phyloP scores from a whole-genome alignment of 139 green algal species.

The Micractinium conductrix region DNA sequence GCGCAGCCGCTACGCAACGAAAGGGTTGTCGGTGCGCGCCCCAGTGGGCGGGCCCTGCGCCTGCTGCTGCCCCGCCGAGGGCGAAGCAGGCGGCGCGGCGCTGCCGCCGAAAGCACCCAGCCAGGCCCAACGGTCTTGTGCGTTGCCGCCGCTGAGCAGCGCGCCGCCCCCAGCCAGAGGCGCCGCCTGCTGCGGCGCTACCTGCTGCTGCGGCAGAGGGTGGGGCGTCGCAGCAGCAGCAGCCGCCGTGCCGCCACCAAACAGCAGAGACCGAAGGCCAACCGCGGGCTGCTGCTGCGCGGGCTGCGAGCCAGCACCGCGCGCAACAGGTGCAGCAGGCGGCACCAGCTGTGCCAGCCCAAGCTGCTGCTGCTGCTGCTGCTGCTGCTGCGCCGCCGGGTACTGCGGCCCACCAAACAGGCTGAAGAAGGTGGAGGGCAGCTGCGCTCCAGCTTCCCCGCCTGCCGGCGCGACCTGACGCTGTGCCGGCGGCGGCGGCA shows the following conservation, averaged over 20 bases:
- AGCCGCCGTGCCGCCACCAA: background rate
- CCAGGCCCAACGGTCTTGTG: background rate
- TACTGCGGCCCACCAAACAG: background rate
- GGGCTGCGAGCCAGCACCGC: background rate
- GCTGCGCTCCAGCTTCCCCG: background rate
- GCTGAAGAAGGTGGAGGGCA: background rate
- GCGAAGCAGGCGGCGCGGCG: background rate
- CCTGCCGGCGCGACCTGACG: background rate
- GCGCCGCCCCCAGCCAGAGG: background rate
- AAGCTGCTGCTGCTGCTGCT: background rate
- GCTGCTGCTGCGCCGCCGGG: background rate
- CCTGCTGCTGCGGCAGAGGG: too few species aligned
- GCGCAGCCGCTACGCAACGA: background rate
- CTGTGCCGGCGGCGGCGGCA: background rate
- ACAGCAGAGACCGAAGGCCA: slow-evolving; percentile 10
- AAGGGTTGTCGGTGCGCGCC: slow-evolving; percentile 3
- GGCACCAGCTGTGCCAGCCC: background rate
- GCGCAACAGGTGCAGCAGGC: too few species aligned
- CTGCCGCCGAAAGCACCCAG: background rate
- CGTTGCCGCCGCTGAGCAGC: background rate
- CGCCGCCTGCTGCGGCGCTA: background rate
- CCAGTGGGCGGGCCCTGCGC: background rate
- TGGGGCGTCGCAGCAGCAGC: too few species aligned
- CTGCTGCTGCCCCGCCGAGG: background rate
- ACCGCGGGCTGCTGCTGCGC: slow-evolving; percentile 11